These are phyloP conservation scores for Phytophthora capsici DNA, from an alignment of 352 stramenopile species.

Conservation along the genomic window DNA sequence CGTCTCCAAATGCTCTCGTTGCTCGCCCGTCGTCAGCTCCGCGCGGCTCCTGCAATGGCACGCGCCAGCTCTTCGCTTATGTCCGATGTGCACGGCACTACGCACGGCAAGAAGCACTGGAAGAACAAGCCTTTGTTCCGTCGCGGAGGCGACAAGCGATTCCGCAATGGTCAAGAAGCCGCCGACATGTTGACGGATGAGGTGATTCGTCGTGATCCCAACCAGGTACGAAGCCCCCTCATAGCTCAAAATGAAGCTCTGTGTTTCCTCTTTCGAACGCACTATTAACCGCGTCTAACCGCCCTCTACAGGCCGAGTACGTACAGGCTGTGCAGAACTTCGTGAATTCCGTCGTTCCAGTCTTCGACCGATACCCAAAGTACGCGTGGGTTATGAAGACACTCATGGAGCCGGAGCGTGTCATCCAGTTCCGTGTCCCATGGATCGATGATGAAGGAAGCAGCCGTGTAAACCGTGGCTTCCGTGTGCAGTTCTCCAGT, in stretches of 20 bases:
- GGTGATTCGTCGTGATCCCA: constrained; percentile 75
- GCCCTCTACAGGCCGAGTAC: constrained; percentile 44
- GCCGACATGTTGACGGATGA: constrained; percentile 94
- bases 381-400: constrained; percentile 93
- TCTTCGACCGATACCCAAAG: constrained; percentile 90
- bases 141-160: constrained; percentile 94
- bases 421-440: constrained; percentile 95
- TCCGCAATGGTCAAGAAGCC: constrained; percentile 96
- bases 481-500: constrained; percentile 97
- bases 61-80: constrained; percentile 72
- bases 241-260: constrained; percentile 12
- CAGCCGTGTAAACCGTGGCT: constrained; percentile 96
- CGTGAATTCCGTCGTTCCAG: constrained; percentile 82
- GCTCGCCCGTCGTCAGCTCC: constrained; percentile 22
- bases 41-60: constrained; percentile 25
- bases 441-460: constrained; percentile 98
- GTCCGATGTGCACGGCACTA: constrained; percentile 90
- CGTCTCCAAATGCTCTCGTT: constrained; percentile 38
- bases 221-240: constrained; percentile 48
- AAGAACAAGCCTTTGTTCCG: constrained; percentile 97
- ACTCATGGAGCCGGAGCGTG: constrained; percentile 96
- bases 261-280: constrained; percentile 23
- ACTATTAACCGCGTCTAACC: constrained; percentile 1
- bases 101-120: constrained; percentile 92
- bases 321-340: constrained; percentile 80